These are phyloP conservation scores for Lipomyces sp. DNA, from an alignment of 805 yeast genomes.

Conservation along the genomic window DNA sequence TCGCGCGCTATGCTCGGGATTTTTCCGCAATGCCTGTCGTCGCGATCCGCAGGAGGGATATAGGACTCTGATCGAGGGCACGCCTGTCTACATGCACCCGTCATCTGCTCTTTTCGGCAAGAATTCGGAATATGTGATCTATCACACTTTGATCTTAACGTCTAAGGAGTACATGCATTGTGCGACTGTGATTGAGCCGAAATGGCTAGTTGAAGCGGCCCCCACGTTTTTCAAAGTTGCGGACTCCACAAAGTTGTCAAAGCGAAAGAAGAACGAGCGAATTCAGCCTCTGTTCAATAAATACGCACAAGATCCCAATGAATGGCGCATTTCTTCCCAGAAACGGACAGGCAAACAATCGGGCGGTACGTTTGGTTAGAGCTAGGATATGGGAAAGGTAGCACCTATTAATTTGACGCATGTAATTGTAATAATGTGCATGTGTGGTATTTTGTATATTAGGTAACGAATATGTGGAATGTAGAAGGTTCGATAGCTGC, in stretches of 20 bases:
- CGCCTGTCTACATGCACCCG: conserved; percentile 77
- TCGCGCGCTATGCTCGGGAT: conserved; percentile 67
- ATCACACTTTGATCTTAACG: conserved; percentile 83
- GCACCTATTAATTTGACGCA: neutral
- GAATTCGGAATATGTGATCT: conserved; percentile 73
- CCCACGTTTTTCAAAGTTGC: conserved; percentile 73
- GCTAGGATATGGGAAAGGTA: neutral
- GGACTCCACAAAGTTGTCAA: conserved; percentile 56
- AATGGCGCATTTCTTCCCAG: conserved; percentile 73
- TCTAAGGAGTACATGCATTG: conserved; percentile 87
- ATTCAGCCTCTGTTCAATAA: conserved; percentile 74
- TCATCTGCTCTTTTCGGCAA: conserved; percentile 78
- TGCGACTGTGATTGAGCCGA: conserved; percentile 68
- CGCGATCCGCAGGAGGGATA: conserved; percentile 66
- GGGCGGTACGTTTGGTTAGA: conserved; percentile 39
- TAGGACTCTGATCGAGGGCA: conserved; percentile 47
- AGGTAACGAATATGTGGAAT: neutral
- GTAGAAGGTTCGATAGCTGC: neutral
- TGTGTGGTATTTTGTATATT: conserved; percentile 6
- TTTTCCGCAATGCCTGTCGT: conserved; percentile 67
- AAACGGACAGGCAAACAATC: conserved; percentile 36
- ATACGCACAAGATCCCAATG: conserved; percentile 62
- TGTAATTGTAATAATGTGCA: neutral
- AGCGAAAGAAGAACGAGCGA: conserved; percentile 61
- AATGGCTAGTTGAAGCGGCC: conserved; percentile 76